Evolutionary conservation across 805 yeast genomes (phyloP), one percentile per base, ranked within the genome.

Genomic region (Starmerella bombi): DNA sequence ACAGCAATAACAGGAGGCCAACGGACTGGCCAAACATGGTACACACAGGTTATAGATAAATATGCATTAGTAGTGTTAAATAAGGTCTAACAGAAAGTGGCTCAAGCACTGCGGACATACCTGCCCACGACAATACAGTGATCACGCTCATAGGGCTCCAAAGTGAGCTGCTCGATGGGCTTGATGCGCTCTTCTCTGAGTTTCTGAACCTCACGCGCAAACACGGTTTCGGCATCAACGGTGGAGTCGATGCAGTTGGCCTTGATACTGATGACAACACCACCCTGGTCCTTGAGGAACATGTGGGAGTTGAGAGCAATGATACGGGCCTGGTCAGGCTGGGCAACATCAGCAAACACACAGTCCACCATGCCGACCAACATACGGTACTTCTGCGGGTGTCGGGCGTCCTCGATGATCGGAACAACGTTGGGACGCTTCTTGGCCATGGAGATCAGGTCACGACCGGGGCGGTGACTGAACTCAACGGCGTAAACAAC

Each of bases 241-340:
- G 98, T 91, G 36, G 97, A 91, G 70, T 91, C 98, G 65, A 91
- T 91, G 84, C 98, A 91, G 85, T 91, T 91, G 58, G 98, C 98
- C 77, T 91, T 91, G 69, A 91, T 91, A 59, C 97, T 88, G 61
- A 91, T 91, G 51, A 91, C 91, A 53, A 91, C 98, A 63, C 94
- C 94, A 69, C 98, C 98, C 67, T 80, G 85, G 66, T 91, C 96
- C 68, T 91, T 91, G 63, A 91, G 75, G 80, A 91, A 91, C 75
- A 88, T 72, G 67, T 91, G 98, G 43, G 97, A 79, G 76, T 91
- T 91, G 63, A 91, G 77, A 40, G 97, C 98, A 64, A 91, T 88
- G 63, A 91, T 91, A 80, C 98, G 93, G 56, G 98, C 98, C 72
- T 91, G 98, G 70, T 91, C 98, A 33, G 98, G 98, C 72, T 91